These are phyloP conservation scores for Aristolochia fimbriata DNA, from an alignment of 164 flowering plant genomes.

Conservation along the genomic window DNA sequence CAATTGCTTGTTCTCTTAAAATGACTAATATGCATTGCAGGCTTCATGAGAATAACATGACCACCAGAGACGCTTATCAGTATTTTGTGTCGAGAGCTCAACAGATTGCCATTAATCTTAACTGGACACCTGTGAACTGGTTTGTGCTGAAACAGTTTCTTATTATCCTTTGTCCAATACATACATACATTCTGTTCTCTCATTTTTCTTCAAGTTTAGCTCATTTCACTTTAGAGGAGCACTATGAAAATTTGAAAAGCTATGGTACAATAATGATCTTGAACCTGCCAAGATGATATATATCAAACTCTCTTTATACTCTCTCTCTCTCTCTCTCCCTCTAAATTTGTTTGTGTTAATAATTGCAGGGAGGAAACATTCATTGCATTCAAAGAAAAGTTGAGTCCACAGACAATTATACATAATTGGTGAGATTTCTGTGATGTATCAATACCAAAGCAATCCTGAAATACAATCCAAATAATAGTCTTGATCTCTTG, in stretches of 20 bases:
- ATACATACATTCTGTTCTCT: no score
- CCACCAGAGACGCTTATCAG: constrained; percentile 69
- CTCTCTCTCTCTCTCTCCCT: background rate
- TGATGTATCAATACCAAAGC: background rate
- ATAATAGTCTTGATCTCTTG: background rate
- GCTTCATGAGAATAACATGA: constrained; percentile 69
- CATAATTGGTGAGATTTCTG: constrained; percentile 74
- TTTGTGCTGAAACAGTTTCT: constrained; percentile 12
- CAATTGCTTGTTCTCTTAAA: background rate
- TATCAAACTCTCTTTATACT: no score
- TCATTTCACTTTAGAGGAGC: no score
- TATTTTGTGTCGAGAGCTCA: constrained; percentile 90
- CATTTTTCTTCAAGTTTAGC: no score
- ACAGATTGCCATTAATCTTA: constrained; percentile 55
- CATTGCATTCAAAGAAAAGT: constrained; percentile 51
- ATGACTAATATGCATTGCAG: constrained; percentile 28
- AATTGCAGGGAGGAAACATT: constrained; percentile 90
- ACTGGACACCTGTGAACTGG: constrained; percentile 92
- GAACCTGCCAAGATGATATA: no score
- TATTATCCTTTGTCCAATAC: no score
- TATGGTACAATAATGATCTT: no score
- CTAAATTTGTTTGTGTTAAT: constrained; percentile 1
- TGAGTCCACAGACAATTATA: constrained; percentile 73
- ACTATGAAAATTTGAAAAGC: no score
- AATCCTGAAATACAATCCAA: background rate